phyloP scores from a whole-genome alignment of 225 moss, liverwort and hornwort genomes.

The Lunularia cruciata region DNA sequence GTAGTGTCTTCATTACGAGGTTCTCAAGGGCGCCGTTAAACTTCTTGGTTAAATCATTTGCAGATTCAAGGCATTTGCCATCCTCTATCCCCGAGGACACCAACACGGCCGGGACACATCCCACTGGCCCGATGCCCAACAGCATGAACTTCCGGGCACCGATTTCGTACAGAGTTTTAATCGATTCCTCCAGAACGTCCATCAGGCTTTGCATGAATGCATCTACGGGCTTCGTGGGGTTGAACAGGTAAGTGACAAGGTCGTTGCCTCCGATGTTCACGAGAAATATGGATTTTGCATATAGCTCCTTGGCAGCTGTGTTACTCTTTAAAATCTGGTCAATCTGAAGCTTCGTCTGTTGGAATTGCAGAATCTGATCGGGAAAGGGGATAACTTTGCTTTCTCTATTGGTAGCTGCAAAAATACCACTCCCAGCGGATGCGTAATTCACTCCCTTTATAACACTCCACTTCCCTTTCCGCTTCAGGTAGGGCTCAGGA shows the following conservation, averaged over 20 bases:
- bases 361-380: slow-evolving; percentile 42
- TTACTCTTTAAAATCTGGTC: slow-evolving; percentile 12
- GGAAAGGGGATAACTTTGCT: slow-evolving; percentile 34
- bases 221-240: slow-evolving; percentile 5
- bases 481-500: slow-evolving; percentile 35
- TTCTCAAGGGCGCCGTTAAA: slow-evolving; percentile 32
- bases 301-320: slow-evolving; percentile 16
- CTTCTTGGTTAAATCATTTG: slow-evolving; percentile 14
- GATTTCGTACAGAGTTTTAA: slow-evolving; percentile 24
- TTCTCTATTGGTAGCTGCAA: slow-evolving; percentile 22
- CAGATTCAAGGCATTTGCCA: slow-evolving; percentile 28
- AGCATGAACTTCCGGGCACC: slow-evolving; percentile 41
- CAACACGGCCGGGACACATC: slow-evolving; percentile 30
- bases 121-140: slow-evolving; percentile 20
- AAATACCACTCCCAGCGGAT: slow-evolving; percentile 37
- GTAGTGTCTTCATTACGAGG: slow-evolving; percentile 18
- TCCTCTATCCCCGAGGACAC: slow-evolving; percentile 12
- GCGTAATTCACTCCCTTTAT: slow-evolving; percentile 39
- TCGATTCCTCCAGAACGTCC: slow-evolving; percentile 20
- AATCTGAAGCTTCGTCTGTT: slow-evolving; percentile 28
- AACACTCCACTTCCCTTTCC: slow-evolving; percentile 16
- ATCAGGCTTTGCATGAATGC: slow-evolving; percentile 22
- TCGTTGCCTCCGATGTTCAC: slow-evolving; percentile 44
- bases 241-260: slow-evolving; percentile 15
- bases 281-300: slow-evolving; percentile 35